phyloP scores from a whole-genome alignment of 306 rosid genomes.

The Acacia confusa region DNA sequence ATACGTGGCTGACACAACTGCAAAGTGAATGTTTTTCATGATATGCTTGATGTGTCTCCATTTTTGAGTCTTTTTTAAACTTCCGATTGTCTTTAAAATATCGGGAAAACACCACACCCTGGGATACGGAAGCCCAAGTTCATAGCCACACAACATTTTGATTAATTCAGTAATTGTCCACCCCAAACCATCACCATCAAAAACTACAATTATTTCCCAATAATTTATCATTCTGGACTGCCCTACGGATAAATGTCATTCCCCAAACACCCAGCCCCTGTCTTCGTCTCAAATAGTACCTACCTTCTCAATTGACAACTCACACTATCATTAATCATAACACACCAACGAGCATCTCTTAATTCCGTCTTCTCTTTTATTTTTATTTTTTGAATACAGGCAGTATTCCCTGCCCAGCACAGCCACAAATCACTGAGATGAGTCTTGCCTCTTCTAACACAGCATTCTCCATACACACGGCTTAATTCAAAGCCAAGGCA shows the following conservation, averaged over 20 bases:
- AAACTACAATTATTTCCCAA: not conserved
- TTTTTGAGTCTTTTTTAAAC: not conserved
- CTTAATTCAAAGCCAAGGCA: too few species aligned
- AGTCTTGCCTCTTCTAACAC: too few species aligned
- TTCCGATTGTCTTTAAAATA: not conserved
- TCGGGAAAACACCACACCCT: not conserved
- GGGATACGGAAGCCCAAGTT: not conserved
- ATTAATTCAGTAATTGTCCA: not conserved
- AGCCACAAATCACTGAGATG: too few species aligned
- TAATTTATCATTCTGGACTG: not conserved
- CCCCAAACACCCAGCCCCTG: slow-evolving; percentile 19
- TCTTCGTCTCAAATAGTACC: not conserved
- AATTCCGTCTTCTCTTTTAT: not conserved
- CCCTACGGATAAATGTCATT: slow-evolving; percentile 28
- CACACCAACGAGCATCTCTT: not conserved
- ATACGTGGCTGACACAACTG: not conserved
- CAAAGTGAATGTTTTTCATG: not conserved
- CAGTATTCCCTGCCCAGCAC: too few species aligned
- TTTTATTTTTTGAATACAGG: too few species aligned
- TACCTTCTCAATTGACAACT: not conserved
- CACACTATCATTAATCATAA: not conserved
- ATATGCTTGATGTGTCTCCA: not conserved
- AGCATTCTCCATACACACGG: too few species aligned
- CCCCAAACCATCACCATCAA: not conserved
- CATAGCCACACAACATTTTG: not conserved